Evolutionary conservation across 2,329 filamentous ascomycete genomes (phyloP).

Genomic region (Ophiosphaerella herpotricha): DNA sequence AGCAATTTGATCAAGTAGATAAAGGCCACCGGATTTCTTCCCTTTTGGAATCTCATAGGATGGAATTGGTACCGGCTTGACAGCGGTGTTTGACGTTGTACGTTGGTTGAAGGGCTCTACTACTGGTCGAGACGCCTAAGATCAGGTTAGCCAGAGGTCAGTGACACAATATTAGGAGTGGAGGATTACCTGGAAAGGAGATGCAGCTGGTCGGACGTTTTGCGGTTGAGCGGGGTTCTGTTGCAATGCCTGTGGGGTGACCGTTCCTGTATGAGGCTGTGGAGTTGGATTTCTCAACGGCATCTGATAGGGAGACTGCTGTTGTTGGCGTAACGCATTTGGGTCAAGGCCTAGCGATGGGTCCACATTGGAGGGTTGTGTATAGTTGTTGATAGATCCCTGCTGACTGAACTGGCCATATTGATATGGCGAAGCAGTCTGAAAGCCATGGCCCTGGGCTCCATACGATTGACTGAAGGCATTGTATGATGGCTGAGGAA

Average conservation of each 20-base stretch:
- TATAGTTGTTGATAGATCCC: conserved; percentile 25
- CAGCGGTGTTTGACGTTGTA: conserved; percentile 13
- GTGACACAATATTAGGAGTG: neutral
- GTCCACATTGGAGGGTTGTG: conserved; percentile 33
- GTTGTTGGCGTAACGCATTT: conserved; percentile 32
- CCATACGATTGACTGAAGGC: conserved; percentile 29
- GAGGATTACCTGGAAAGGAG: conserved; percentile 37
- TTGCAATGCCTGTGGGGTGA: conserved; percentile 39
- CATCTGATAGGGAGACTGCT: conserved; percentile 39
- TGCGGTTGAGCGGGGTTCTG: conserved; percentile 24
- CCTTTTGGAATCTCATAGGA: conserved; percentile 42
- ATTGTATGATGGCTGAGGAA: conserved; percentile 33
- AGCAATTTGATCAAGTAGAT: conserved; percentile 47
- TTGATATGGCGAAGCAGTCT: conserved; percentile 39
- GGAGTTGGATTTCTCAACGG: conserved; percentile 27
- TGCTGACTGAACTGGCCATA: conserved; percentile 39
- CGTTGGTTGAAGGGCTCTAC: conserved; percentile 33
- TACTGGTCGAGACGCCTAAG: conserved; percentile 33
- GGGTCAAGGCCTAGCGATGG: conserved; percentile 32
- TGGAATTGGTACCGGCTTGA: conserved; percentile 33
- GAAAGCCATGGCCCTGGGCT: conserved; percentile 25
- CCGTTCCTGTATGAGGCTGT: conserved; percentile 28
- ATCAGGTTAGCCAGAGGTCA: conserved; percentile 13
- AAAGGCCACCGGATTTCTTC: conserved; percentile 47
- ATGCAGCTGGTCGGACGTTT: conserved; percentile 21